Conservation (phyloP, 192 early-diverging fungal species). For the Coemansia reversa region DNA sequence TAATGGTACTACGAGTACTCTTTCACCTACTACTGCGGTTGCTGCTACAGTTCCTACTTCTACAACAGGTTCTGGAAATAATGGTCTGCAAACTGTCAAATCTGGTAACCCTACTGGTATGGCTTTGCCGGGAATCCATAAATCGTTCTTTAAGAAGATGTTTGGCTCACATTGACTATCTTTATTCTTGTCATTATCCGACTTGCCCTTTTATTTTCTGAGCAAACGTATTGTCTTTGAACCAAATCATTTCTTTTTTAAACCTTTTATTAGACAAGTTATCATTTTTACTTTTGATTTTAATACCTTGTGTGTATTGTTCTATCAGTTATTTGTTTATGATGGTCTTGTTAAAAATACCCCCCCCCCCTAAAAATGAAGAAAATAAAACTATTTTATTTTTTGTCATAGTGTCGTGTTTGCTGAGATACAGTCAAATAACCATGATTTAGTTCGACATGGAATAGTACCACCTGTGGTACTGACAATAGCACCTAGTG, state of each 20-base stretch:
- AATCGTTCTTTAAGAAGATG: slow-evolving; percentile 52
- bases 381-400: not conserved
- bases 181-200: not conserved
- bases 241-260: not conserved
- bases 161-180: slow-evolving; percentile 52
- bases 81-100: slow-evolving; percentile 9
- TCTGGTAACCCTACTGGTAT: not conserved
- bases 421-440: slow-evolving; percentile 50
- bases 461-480: slow-evolving; percentile 9
- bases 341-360: no score
- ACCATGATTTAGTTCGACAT: slow-evolving; percentile 44
- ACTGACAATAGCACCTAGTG: slow-evolving; percentile 15
- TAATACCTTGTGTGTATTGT: no score
- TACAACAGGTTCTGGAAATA: slow-evolving; percentile 6
- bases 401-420: slow-evolving; percentile 16
- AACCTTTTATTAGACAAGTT: not conserved
- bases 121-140: slow-evolving; percentile 17
- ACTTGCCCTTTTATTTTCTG: not conserved
- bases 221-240: slow-evolving; percentile 6
- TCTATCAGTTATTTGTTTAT: no score
- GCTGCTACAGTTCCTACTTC: not conserved
- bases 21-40: slow-evolving; percentile 11
- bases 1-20: slow-evolving; percentile 5
- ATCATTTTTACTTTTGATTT: not conserved
- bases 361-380: no score